These are phyloP conservation scores for Neonectria coccinea DNA, from an alignment of 2,329 filamentous ascomycete species.

Conservation along the genomic window DNA sequence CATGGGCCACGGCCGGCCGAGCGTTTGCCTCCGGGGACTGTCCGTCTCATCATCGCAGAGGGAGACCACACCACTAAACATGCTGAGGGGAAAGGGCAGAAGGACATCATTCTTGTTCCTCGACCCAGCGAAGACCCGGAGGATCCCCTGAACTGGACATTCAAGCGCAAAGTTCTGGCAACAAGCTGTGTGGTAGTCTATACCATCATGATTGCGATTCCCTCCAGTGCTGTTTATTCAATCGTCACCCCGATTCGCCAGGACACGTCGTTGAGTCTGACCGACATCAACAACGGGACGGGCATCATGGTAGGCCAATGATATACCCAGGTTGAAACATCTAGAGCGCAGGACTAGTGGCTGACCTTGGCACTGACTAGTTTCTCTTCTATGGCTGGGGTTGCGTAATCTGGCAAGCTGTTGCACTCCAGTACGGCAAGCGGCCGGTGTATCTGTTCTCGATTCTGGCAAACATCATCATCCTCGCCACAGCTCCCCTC, in stretches of 20 bases:
- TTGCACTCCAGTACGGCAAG: conserved; percentile 49
- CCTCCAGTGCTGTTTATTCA: conserved; percentile 47
- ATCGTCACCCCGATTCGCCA: conserved; percentile 45
- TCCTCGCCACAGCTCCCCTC: conserved; percentile 45
- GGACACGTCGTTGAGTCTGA: conserved; percentile 38
- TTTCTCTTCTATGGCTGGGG: conserved; percentile 52
- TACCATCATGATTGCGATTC: conserved; percentile 37
- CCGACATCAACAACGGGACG: conserved; percentile 48
- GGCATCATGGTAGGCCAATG: conserved; percentile 42
- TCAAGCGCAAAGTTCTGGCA: conserved; percentile 37
- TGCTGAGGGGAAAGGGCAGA: conserved; percentile 3
- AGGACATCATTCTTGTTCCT: conserved; percentile 42
- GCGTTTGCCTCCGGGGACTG: conserved; percentile 12
- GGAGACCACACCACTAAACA: conserved; percentile 4
- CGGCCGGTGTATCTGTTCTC: conserved; percentile 48
- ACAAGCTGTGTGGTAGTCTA: conserved; percentile 42
- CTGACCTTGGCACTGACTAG: background rate
- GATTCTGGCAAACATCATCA: conserved; percentile 40
- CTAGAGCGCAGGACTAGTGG: background rate
- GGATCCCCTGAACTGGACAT: conserved; percentile 45
- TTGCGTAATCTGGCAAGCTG: conserved; percentile 49
- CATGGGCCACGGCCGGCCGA: background rate
- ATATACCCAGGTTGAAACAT: background rate
- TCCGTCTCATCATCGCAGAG: conserved; percentile 17
- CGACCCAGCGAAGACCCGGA: conserved; percentile 42